A percentile compares a stretch with the other conserved stretches of the same genome.
phyloP scores from a whole-genome alignment of 2,329 filamentous ascomycete species.

The Bipolaris gigantea region DNA sequence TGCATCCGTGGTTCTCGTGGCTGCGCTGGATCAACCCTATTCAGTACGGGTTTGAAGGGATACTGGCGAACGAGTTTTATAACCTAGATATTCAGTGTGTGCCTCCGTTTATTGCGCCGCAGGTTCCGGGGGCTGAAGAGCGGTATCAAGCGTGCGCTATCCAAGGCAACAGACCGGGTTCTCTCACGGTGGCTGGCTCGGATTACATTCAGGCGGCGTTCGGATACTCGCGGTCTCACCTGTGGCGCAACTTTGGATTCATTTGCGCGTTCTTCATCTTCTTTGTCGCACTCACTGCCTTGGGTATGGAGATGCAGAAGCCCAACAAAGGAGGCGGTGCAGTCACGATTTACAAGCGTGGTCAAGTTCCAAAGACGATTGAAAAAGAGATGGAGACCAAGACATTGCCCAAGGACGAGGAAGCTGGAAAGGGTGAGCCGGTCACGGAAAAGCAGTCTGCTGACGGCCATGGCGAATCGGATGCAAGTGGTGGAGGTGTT shows the following conservation, averaged over 20 bases:
- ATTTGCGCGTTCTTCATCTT: conserved; percentile 55
- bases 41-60: conserved; percentile 68
- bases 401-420: conserved; percentile 53
- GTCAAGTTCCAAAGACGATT: conserved; percentile 62
- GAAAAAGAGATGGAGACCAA: conserved; percentile 61
- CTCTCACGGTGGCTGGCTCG: conserved; percentile 56
- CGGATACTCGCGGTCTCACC: conserved; percentile 58
- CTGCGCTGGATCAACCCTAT: conserved; percentile 57
- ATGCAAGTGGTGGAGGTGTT: conserved; percentile 51
- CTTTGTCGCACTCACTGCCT: conserved; percentile 51
- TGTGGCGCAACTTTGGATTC: conserved; percentile 64
- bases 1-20: conserved; percentile 48
- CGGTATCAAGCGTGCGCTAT: conserved; percentile 63
- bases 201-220: conserved; percentile 60
- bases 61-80: conserved; percentile 73
- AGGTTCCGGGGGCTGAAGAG: conserved; percentile 48
- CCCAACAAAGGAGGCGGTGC: conserved; percentile 62
- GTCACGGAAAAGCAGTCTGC: conserved; percentile 30
- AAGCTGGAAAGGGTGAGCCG: conserved; percentile 49
- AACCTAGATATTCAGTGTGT: conserved; percentile 58
- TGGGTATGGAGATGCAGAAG: conserved; percentile 55
- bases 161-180: conserved; percentile 59
- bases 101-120: conserved; percentile 59
- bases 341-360: conserved; percentile 65
- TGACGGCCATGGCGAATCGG: conserved; percentile 28